Conservation (phyloP, 441 rosid species). For the Adansonia gregorii region DNA sequence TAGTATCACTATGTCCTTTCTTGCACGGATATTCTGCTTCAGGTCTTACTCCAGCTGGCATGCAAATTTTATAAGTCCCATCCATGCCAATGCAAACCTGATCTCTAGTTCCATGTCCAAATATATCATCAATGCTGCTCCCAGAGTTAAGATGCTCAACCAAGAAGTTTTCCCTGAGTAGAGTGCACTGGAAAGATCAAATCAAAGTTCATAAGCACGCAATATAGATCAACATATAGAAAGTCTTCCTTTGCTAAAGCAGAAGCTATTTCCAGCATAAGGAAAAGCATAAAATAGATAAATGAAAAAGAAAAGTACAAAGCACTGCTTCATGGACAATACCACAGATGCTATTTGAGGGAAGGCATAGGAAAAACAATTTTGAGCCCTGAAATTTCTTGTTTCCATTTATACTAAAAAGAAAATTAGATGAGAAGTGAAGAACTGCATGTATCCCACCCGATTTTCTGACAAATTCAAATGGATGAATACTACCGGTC, state of each 20-base stretch:
- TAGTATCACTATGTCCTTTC: constrained; percentile 36
- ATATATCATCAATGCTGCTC: constrained; percentile 33
- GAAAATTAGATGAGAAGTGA: neutral
- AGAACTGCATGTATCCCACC: neutral
- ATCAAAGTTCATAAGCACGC: constrained; percentile 79
- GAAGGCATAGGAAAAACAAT: neutral
- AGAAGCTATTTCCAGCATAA: constrained; percentile 17
- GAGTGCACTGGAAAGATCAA: constrained; percentile 91
- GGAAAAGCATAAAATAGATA: constrained; percentile 12
- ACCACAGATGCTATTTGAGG: neutral
- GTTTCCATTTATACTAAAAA: neutral
- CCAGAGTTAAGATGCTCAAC: constrained; percentile 50
- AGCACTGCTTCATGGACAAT: neutral
- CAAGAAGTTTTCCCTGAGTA: constrained; percentile 83
- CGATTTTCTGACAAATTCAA: neutral
- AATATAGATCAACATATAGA: constrained; percentile 20
- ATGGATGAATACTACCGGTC: neutral
- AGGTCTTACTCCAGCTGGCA: constrained; percentile 28
- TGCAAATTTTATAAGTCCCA: constrained; percentile 31
- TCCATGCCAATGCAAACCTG: constrained; percentile 34
- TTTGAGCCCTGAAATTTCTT: neutral
- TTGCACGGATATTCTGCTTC: constrained; percentile 36
- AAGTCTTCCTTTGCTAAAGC: neutral
- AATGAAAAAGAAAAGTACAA: neutral
- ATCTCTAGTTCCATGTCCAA: constrained; percentile 36